Base-by-base conservation (phyloP, 164 flowering plant genomes). In the Tetracentron sinense region DNA sequence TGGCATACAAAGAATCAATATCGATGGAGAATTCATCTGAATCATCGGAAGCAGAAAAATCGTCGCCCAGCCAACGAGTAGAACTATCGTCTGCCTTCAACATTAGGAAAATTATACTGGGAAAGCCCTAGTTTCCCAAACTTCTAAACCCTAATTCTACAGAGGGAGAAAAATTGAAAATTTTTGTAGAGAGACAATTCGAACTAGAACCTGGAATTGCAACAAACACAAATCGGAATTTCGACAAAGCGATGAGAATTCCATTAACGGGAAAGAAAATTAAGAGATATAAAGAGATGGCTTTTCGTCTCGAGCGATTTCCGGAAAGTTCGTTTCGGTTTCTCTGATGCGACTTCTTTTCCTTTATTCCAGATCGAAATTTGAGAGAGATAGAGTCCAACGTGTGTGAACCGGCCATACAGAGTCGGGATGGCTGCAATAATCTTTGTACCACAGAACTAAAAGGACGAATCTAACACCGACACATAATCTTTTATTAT, bases 71-170 rank as follows among this genome's bases (percentile, higher is more conserved):
- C 66, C 53, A 50, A 6, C 19, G 31, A 25, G 52, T 52, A 22
- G 60, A 52, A 44, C 56, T 61, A 44, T 62, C 74, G 35, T 67
- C 71, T 6, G 78, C 30, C 58, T 56, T 59, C 70, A 75, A 68
- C 75, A 75, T 75, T 62, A 54, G 47, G 42, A 51, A n/a, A 19
- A 52, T 28, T 25, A 21, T 66, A 61, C n/a, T 70, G 47, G 25
- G 52, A 48, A 5, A 54, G 38, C 56, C 62, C 49, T 23, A 35
- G 38, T 42, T 28, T 26, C 33, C 15, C 19, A 30, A 27, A 47
- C 29, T 46, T 14, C 38, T 56, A 50, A 50, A 60, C 62, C 62
- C 60, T 31, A n/a, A n/a, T n/a, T n/a, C n/a, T n/a, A n/a, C n/a
- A n/a, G n/a, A n/a, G n/a, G n/a, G n/a, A n/a, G n/a, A n/a, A n/a